Percentiles rank a stretch among this genome's conserved stretches.
phyloP scores from a whole-genome alignment of 2,329 filamentous ascomycete species.

The Trichoderma arundinaceum region DNA sequence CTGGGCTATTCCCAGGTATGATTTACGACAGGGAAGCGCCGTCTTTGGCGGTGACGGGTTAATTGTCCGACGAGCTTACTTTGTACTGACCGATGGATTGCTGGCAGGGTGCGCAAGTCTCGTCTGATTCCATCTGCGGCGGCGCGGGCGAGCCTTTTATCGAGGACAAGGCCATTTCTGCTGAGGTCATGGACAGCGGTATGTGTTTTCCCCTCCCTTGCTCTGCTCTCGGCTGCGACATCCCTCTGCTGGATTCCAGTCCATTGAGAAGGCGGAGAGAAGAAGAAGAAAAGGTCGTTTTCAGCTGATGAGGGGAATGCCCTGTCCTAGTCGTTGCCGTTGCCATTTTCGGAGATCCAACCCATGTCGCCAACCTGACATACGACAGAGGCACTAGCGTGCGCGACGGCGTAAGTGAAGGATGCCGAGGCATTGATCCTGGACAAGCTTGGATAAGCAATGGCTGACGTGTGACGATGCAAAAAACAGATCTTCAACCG shows the following conservation, averaged over 20 bases:
- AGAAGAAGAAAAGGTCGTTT: background rate
- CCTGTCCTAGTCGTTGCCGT: constrained; percentile 47
- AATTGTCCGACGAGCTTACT: background rate
- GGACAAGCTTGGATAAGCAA: background rate
- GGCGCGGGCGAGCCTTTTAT: constrained; percentile 41
- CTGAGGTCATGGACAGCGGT: constrained; percentile 45
- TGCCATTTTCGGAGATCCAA: constrained; percentile 51
- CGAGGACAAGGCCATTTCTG: constrained; percentile 36
- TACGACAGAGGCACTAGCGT: constrained; percentile 48
- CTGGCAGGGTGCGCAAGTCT: constrained; percentile 48
- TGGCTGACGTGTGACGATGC: constrained; percentile 1
- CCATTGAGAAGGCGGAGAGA: background rate
- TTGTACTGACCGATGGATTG: constrained; percentile 1
- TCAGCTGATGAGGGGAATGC: constrained; percentile 1
- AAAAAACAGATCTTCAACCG: constrained; percentile 42
- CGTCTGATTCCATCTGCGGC: constrained; percentile 48
- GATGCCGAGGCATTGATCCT: background rate
- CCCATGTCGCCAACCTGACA: constrained; percentile 44
- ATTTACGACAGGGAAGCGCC: background rate
- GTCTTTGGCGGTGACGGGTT: background rate
- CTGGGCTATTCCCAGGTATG: constrained; percentile 51
- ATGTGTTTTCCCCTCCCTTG: constrained; percentile 30
- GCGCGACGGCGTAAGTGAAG: constrained; percentile 45
- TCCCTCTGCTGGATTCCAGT: background rate
- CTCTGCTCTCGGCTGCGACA: background rate